A percentile compares a stretch with the other conserved stretches of the same genome.
phyloP scores from a whole-genome alignment of 352 stramenopile genomes.

The Pseudoperonospora humuli region DNA sequence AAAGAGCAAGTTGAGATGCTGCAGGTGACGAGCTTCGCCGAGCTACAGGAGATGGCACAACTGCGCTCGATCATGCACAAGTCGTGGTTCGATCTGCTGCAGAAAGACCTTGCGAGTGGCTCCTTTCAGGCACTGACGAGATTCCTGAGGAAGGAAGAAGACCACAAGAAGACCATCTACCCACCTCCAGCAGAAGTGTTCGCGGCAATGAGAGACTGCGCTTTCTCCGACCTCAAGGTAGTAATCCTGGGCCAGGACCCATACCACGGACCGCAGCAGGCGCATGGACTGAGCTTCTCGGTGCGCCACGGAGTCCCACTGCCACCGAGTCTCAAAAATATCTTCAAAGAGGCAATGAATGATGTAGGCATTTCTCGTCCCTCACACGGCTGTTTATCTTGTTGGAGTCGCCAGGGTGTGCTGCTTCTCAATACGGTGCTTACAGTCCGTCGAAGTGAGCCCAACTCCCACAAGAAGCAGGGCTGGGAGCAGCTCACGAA shows the following conservation, averaged over 20 bases:
- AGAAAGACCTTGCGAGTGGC: conserved; percentile 37
- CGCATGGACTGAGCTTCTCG: conserved; percentile 86
- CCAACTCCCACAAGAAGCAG: conserved; percentile 93
- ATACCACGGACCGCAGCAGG: conserved; percentile 83
- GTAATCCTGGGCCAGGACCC: conserved; percentile 92
- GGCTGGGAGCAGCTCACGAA: conserved; percentile 98
- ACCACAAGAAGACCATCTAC: conserved; percentile 76
- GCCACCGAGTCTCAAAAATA: conserved; percentile 96
- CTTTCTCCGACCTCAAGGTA: conserved; percentile 84
- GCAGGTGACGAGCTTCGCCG: conserved; percentile 22
- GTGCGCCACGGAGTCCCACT: conserved; percentile 84
- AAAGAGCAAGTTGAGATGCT: conserved; percentile 4
- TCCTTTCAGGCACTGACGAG: conserved; percentile 40
- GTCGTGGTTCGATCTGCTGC: conserved; percentile 51
- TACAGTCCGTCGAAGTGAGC: conserved; percentile 88
- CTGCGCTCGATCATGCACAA: conserved; percentile 40
- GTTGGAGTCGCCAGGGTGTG: conserved; percentile 93
- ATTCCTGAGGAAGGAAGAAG: conserved; percentile 48
- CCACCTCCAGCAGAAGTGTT: conserved; percentile 84
- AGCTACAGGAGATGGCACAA: conserved; percentile 19
- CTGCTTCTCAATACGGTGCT: conserved; percentile 97
- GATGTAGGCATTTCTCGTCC: conserved; percentile 75
- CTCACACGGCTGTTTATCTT: conserved; percentile 87
- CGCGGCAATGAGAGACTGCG: conserved; percentile 82
- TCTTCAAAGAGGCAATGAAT: conserved; percentile 93